Percentiles rank a stretch among this genome's conserved stretches.
phyloP scores from a whole-genome alignment of 2,329 filamentous ascomycete genomes.

The Pseudopithomyces maydicus region DNA sequence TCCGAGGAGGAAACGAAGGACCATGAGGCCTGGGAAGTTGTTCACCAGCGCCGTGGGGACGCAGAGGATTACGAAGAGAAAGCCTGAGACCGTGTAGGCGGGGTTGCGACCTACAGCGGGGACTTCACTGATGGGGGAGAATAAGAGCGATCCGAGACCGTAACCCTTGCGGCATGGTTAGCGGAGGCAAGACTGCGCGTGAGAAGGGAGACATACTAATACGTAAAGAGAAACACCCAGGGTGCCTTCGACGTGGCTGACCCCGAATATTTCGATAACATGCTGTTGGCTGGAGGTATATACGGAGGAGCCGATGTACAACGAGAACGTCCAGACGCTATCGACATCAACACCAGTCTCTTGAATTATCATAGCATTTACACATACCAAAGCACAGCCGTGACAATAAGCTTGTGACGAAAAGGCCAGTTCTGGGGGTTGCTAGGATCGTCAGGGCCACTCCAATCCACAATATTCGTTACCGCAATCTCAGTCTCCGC shows the following conservation, averaged over 20 bases:
- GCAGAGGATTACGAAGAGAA: conserved; percentile 69
- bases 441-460: conserved; percentile 39
- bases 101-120: conserved; percentile 69
- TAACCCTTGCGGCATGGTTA: conserved; percentile 43
- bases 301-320: conserved; percentile 58
- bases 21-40: conserved; percentile 67
- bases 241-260: conserved; percentile 57
- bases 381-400: conserved; percentile 23
- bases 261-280: conserved; percentile 58
- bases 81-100: conserved; percentile 70
- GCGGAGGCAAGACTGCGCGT: not conserved
- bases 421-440: conserved; percentile 45
- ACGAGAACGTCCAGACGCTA: conserved; percentile 63
- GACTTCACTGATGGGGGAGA: conserved; percentile 69
- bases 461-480: conserved; percentile 46
- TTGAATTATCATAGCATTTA: not conserved
- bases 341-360: conserved; percentile 20
- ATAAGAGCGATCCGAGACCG: conserved; percentile 67
- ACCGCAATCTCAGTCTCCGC: conserved; percentile 9
- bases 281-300: conserved; percentile 51
- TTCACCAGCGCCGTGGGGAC: conserved; percentile 66
- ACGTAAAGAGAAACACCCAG: conserved; percentile 67
- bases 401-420: conserved; percentile 38
- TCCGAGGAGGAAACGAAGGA: conserved; percentile 48
- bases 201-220: conserved; percentile 31